Percentiles rank a stretch among this genome's conserved stretches.
These are phyloP conservation scores for Mayamaea pseudoterrestris DNA, from an alignment of 108 stramenopile species.

Conservation along the genomic window DNA sequence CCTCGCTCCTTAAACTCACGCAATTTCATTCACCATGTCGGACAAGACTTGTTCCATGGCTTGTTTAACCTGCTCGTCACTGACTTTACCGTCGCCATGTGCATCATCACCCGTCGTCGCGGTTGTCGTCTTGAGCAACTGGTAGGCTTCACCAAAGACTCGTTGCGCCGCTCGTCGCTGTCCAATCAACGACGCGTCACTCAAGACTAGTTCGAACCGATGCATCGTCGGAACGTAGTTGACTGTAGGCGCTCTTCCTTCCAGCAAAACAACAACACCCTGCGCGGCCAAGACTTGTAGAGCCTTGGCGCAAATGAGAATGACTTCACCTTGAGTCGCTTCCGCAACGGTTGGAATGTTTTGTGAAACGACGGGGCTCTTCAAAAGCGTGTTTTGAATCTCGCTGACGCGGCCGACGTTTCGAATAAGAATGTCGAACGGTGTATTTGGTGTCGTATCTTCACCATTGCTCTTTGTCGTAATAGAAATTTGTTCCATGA, in stretches of 20 bases:
- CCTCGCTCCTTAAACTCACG: no score
- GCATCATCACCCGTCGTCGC: no score
- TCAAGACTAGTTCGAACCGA: constrained; percentile 58
- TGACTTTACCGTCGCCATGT: neutral
- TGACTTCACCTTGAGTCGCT: constrained; percentile 80
- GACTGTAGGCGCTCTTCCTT: constrained; percentile 82
- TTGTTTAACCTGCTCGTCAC: neutral
- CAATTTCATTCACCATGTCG: constrained; percentile 2
- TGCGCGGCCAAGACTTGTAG: constrained; percentile 41
- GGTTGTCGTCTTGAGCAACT: no score
- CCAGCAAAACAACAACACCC: constrained; percentile 61
- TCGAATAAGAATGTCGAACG: constrained; percentile 62
- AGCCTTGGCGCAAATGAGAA: constrained; percentile 62
- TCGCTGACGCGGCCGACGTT: constrained; percentile 63
- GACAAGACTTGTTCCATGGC: neutral
- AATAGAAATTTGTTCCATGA: constrained; percentile 70
- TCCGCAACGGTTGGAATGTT: constrained; percentile 86
- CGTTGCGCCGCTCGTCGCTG: constrained; percentile 82
- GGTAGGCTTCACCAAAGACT: constrained; percentile 55
- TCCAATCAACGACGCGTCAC: constrained; percentile 67
- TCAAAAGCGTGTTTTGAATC: constrained; percentile 73
- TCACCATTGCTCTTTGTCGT: no score
- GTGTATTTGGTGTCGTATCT: constrained; percentile 42
- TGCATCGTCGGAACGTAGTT: constrained; percentile 70
- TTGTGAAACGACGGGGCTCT: constrained; percentile 55